Conservation (phyloP, 148 eudicot genomes). For the Rhododendron simsii region DNA sequence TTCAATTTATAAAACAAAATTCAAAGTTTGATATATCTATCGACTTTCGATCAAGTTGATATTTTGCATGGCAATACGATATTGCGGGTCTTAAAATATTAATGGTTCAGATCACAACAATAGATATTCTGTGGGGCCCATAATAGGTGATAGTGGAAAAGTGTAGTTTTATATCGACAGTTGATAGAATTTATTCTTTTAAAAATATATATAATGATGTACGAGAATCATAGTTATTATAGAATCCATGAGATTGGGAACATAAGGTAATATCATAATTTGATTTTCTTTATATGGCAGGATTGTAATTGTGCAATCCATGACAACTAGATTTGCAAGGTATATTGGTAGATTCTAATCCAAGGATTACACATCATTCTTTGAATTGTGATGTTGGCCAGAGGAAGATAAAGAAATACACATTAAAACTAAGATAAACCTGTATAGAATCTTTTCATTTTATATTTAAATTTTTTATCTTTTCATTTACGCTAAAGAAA, state of each 20-base stretch:
- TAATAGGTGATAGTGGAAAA: too few species aligned
- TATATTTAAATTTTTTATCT: too few species aligned
- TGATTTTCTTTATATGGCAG: background rate
- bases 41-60: too few species aligned
- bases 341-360: background rate
- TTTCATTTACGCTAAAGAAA: too few species aligned
- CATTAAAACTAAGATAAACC: background rate
- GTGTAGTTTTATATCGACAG: rapidly evolving
- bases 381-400: background rate
- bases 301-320: background rate
- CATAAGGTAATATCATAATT: background rate
- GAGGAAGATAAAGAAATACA: background rate
- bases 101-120: too few species aligned
- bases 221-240: background rate
- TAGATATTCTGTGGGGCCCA: too few species aligned
- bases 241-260: background rate
- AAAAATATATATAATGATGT: background rate
- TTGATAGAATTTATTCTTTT: background rate
- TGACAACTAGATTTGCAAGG: background rate
- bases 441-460: too few species aligned
- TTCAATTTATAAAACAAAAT: too few species aligned
- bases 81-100: too few species aligned
- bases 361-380: background rate
- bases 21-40: too few species aligned
- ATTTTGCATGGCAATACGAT: too few species aligned